Evolutionary conservation across 805 yeast genomes (phyloP), one percentile per base, ranked within the genome.

Genomic region (Lachancea nothofagi): DNA sequence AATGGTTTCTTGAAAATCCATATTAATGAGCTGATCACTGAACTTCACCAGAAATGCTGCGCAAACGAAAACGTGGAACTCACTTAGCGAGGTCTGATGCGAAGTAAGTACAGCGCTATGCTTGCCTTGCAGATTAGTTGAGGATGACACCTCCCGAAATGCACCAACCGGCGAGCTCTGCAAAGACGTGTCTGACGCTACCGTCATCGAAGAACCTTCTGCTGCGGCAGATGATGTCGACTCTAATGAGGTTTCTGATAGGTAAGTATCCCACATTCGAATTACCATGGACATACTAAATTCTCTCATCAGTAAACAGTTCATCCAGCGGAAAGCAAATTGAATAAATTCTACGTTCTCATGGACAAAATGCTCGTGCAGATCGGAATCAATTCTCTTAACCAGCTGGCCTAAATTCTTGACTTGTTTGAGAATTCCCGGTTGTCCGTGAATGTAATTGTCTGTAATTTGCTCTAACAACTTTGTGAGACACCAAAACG

Each of bases 291-390:
- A 67, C 54, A 93, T 78, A 29, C 81, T 77, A 32, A 93, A 71
- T 54, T 93, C 98, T 49, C 98, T 76, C 98, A 93, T 93, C 36
- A 93, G 67, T 54, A 93, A 67, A 66, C 98, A 93, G 64, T 93
- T 93, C 97, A 93, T 93, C 98, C 98, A 93, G 50, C 98, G 72
- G 66, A 93, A 93, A 15, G 96, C 78, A 62, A 93, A 93, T 62
- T 93, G 98, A 47, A 93, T 78, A 55, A 93, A 93, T 61, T 93
- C 96, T n/a, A 93, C 77, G 34, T 84, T 84, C 57, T 93, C 96
- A 1, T 61, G 55, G 44, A 80, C 79, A 47, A 93, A 75, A 64
- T 93, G 97, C 27, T 69, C 69, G 28, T 80, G 78, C 24, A 93
- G 68, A 19, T 75, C 80, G 2, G 72, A 61, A 55, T 93, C 97